Evolutionary conservation across 106 monocot species (phyloP).

Genomic region (Agapanthus africanus): DNA sequence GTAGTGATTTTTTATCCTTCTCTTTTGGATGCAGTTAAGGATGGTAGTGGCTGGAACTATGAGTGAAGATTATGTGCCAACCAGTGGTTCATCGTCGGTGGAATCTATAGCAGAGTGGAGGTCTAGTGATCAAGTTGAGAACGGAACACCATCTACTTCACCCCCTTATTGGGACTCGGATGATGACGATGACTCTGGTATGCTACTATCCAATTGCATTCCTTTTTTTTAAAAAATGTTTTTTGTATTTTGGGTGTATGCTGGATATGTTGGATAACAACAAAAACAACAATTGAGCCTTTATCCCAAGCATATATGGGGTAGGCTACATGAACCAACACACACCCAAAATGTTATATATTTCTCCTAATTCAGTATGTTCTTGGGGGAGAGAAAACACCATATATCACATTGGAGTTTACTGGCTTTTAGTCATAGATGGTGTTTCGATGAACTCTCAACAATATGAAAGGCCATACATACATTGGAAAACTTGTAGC

Average conservation of each 20-base stretch:
- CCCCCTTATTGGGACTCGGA: conserved; percentile 26
- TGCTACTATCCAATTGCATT: background rate
- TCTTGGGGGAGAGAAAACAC: too few species aligned
- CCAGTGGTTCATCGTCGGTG: conserved; percentile 3
- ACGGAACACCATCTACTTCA: conserved; percentile 21
- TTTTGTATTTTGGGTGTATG: background rate
- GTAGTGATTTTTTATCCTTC: too few species aligned
- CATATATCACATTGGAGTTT: too few species aligned
- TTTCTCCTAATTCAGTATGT: background rate
- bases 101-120: conserved; percentile 23
- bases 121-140: conserved; percentile 25
- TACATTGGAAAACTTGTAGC: background rate
- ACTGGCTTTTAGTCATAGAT: background rate
- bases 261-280: background rate
- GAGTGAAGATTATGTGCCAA: background rate
- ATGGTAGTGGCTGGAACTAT: conserved; percentile 2
- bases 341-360: too few species aligned
- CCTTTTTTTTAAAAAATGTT: background rate
- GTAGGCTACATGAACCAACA: too few species aligned
- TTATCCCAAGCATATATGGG: too few species aligned
- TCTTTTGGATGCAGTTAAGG: too few species aligned
- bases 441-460: background rate
- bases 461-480: too few species aligned
- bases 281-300: too few species aligned
- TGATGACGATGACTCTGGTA: conserved; percentile 17